Conservation (phyloP, 345 rosid genomes). For the Eucalyptus grandis region DNA sequence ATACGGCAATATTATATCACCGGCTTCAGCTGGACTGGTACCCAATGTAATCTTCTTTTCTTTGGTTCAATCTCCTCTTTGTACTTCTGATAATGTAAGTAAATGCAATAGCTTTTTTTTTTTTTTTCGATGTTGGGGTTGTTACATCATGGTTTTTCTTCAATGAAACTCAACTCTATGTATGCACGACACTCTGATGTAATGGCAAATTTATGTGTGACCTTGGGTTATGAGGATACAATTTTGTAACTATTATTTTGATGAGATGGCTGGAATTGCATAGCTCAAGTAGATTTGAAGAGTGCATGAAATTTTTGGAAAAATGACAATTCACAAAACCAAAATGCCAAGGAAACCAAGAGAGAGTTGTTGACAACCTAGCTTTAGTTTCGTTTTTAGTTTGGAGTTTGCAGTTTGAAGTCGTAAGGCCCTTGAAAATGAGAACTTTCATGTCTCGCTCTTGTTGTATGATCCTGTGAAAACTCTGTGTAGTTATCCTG, state of each 20-base stretch:
- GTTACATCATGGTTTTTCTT: neutral
- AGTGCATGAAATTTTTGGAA: neutral
- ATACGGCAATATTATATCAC: constrained; percentile 96
- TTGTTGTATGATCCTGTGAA: neutral
- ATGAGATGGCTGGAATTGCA: neutral
- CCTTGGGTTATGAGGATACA: neutral
- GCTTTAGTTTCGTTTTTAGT: neutral
- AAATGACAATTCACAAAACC: neutral
- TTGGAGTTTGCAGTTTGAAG: neutral
- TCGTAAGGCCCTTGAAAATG: neutral
- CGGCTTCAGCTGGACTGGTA: constrained; percentile 97
- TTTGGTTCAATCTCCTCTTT: neutral
- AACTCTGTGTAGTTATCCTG: neutral
- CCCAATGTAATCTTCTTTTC: constrained; percentile 47
- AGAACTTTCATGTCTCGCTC: neutral
- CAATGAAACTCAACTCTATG: neutral
- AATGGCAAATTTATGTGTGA: neutral
- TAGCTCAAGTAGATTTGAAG: neutral
- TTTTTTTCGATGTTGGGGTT: neutral
- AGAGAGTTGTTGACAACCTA: neutral
- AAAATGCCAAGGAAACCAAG: neutral
- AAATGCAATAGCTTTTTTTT: neutral
- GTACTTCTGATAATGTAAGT: neutral
- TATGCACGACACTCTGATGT: neutral
- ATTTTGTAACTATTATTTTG: neutral